Evolutionary conservation across 495 filamentous ascomycete genomes (phyloP), one percentile per base, ranked within the genome.

Genomic region (Penicillium riverlandense): DNA sequence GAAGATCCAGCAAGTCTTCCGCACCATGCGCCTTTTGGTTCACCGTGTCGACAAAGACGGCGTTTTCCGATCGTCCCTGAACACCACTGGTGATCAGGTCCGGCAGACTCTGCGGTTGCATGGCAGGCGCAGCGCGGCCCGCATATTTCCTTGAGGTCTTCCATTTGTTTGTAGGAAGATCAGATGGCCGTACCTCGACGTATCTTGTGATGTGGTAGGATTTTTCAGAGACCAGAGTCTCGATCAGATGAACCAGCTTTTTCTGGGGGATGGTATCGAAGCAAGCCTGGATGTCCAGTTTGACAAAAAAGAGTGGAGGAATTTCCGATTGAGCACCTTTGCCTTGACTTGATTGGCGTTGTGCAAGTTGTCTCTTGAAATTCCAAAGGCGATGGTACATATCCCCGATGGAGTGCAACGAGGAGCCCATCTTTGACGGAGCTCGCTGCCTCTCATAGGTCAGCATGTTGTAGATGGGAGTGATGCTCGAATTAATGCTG

Each of bases 191-290:
- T 22, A 95, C 75, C 56, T 95, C 85, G 8, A 79, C 76, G 53
- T 96, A 84, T 29, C 82, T 88, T 11, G 72, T 68, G 27, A 91
- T 71, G n/a, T 75, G 71, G 58, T 97, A 98, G 14, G 70, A 65
- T 4, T 78, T 64, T 44, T 85, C 74, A 7, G 76, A 74, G 12
- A 85, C 71, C 13, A 96, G 69, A 2, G 67, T 62, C 12, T 77
- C 62, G 37, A 94, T 74, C 11, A 96, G 60, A 15, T 59, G 49
- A 40, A 97, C 52, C n/a, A 96, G 66, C 4, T 73, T 73, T 32
- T 72, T 54, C 53, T 97, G 94, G 0, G 92, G 92, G 37, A 98
- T 96, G 0, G 87, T 95, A 58, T 98, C 92, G 59, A 96, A 98
- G 42, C 92, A 95, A 8, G 88, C 78, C 59, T 88, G 74, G 27